These are phyloP conservation scores for Cairneyella variabilis DNA, from an alignment of 495 filamentous ascomycete genomes.

Conservation along the genomic window DNA sequence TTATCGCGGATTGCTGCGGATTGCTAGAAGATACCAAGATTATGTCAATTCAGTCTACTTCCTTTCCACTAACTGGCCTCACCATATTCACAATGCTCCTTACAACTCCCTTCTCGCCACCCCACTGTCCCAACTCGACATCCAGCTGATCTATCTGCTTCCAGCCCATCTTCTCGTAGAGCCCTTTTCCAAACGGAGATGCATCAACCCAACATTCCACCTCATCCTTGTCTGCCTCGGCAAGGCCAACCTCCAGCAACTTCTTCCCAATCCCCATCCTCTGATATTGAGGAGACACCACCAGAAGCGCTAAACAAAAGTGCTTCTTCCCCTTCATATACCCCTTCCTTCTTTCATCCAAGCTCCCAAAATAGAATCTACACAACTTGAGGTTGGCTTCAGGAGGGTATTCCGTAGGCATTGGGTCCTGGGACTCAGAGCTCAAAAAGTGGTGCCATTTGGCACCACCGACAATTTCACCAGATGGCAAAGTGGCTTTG, in stretches of 20 bases:
- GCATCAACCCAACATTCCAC: conserved; percentile 10
- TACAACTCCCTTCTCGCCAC: too few species aligned
- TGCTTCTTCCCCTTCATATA: conserved; percentile 6
- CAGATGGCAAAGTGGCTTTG: conserved; percentile 1
- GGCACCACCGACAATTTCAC: neutral
- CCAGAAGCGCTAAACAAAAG: conserved; percentile 5
- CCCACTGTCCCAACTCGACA: too few species aligned
- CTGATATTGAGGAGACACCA: conserved; percentile 9
- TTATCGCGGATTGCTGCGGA: too few species aligned
- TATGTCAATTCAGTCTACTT: too few species aligned
- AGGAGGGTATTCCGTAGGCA: neutral
- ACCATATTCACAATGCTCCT: too few species aligned
- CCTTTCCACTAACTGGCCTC: too few species aligned
- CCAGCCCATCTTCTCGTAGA: conserved; percentile 18
- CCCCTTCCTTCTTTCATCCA: conserved; percentile 2
- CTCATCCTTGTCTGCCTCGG: conserved; percentile 3
- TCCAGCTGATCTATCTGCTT: conserved; percentile 11
- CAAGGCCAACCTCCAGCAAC: conserved; percentile 8
- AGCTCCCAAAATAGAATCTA: neutral
- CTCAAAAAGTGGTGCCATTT: conserved; percentile 7
- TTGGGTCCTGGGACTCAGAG: neutral
- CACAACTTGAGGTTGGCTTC: neutral
- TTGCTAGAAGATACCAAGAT: too few species aligned
- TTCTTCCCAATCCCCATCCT: conserved; percentile 10
- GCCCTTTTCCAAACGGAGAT: neutral